These are phyloP conservation scores for Noccaea bulbosa DNA, from an alignment of 345 rosid species.

Conservation along the genomic window DNA sequence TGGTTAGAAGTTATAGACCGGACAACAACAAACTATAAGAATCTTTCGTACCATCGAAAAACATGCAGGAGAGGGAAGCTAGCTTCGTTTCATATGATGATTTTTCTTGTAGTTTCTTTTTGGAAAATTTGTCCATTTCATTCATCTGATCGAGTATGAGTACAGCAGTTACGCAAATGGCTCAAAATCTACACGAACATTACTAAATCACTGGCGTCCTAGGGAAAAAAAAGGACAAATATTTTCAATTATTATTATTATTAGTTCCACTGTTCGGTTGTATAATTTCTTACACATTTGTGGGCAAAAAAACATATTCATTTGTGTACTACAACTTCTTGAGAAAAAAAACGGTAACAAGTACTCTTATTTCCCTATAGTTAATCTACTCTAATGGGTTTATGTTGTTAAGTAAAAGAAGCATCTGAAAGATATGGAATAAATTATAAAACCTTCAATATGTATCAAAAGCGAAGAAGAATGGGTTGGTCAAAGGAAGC, in stretches of 20 bases:
- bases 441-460: neutral
- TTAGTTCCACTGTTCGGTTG: no score
- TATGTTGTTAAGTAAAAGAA: conserved; percentile 24
- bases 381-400: neutral
- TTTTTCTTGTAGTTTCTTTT: neutral
- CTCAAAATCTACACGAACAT: no score
- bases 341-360: neutral
- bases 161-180: no score
- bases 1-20: neutral
- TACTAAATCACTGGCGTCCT: no score
- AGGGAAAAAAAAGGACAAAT: no score
- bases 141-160: no score
- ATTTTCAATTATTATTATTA: no score
- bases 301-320: no score
- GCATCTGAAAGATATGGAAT: conserved; percentile 17
- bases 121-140: no score
- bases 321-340: no score
- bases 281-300: no score
- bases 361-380: neutral
- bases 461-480: conserved; percentile 9
- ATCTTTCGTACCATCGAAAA: neutral
- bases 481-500: conserved; percentile 35
- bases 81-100: neutral
- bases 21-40: neutral
- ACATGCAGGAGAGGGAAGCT: neutral